Conservation (phyloP, 306 rosid genomes). For the Trifolium fragiferum region DNA sequence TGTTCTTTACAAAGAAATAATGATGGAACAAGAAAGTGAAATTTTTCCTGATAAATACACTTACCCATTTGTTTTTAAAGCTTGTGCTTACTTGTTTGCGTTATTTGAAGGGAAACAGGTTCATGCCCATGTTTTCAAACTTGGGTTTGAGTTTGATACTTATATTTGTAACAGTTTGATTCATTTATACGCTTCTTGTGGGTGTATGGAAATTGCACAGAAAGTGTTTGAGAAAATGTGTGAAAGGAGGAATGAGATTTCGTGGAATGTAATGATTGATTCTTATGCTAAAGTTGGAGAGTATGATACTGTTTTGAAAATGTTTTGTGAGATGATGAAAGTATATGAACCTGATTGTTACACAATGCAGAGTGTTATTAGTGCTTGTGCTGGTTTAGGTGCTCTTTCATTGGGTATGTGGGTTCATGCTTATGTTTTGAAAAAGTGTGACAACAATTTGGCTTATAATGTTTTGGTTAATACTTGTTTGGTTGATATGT, state of each 20-base stretch:
- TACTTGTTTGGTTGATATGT: constrained; percentile 78
- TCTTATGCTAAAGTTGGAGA: constrained; percentile 57
- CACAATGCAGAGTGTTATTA: constrained; percentile 77
- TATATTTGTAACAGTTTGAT: constrained; percentile 74
- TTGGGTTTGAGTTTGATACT: constrained; percentile 64
- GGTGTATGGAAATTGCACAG: constrained; percentile 59
- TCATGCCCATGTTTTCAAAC: constrained; percentile 65
- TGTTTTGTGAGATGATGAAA: constrained; percentile 65
- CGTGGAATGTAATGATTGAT: constrained; percentile 84
- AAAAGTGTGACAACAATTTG: constrained; percentile 41
- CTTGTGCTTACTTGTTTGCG: constrained; percentile 69
- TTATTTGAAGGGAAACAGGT: constrained; percentile 72
- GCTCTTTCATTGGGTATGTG: constrained; percentile 78
- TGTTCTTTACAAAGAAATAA: constrained; percentile 54
- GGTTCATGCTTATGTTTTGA: constrained; percentile 76
- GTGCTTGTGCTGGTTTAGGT: constrained; percentile 78
- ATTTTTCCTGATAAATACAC: constrained; percentile 64
- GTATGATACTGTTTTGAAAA: constrained; percentile 56
- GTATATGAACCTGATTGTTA: constrained; percentile 70
- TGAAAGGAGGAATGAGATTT: constrained; percentile 60
- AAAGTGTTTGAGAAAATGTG: constrained; percentile 63
- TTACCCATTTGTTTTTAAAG: constrained; percentile 74
- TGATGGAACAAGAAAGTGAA: constrained; percentile 47
- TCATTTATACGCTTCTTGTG: constrained; percentile 78
- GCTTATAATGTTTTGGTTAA: constrained; percentile 56